Base-by-base conservation (phyloP, 805 yeast species). In the Ogataea paraovalis region DNA sequence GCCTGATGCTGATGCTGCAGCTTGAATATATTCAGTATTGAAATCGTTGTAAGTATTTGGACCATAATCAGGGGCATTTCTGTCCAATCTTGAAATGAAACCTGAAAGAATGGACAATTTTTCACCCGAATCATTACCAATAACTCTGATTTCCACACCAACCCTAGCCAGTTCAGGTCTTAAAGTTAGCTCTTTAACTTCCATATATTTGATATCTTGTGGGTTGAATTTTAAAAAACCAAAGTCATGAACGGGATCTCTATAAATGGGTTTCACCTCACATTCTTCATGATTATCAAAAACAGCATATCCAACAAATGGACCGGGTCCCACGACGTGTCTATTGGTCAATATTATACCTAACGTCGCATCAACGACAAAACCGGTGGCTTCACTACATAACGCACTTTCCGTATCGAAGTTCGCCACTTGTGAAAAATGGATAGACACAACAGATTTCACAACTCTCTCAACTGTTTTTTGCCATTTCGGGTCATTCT, bases 101-200 rank as follows among this genome's bases (percentile, higher is more conserved):
- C 97, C 97, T 1, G 96, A 79, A 56, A 90, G 71, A 58, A 91
- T 91, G 43, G 95, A 84, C 41, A 91, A 72, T 66, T 91, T 90
- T 65, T 91, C 97, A 61, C 97, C 97, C 13, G 96, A 95, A 70
- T 91, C 97, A 67, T 91, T 91, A 73, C 97, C 97, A 34, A 91
- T 91, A 25, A 91, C 96, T 59, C 97, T 78, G 60, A 91, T 90
- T 64, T 91, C 97, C 36, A 88, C 80, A 33, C 97, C 97, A n/a
- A 91, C 91, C 58, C 79, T 77, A 25, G 96, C 96, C 50, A 85
- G 72, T 16, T 87, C 92, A 0, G 97, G 97, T 54, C 78, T 75
- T 45, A 91, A 70, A 37, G 76, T 76, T 42, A 91, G 72, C 36
- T 84, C 84, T 43, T 75, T 74, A 4, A 91, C 75, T 41, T 76